These are phyloP conservation scores for Venturia asperata DNA, from an alignment of 2,329 filamentous ascomycete genomes.

Conservation along the genomic window DNA sequence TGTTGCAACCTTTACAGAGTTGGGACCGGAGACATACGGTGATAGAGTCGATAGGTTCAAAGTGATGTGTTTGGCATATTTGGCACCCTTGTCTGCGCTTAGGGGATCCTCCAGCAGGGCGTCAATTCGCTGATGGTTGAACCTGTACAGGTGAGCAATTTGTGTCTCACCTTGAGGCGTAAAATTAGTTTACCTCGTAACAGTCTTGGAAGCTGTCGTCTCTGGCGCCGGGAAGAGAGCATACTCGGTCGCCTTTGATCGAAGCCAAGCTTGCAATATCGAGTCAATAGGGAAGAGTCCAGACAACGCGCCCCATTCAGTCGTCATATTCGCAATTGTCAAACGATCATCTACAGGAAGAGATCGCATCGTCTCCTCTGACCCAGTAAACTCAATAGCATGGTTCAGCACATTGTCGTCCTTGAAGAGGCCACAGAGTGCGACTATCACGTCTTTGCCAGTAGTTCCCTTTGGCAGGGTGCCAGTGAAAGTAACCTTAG, in stretches of 20 bases:
- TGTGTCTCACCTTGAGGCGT: neutral
- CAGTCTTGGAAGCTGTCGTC: slow-evolving; percentile 39
- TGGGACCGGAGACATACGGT: slow-evolving; percentile 79
- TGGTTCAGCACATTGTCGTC: slow-evolving; percentile 87
- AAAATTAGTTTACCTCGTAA: slow-evolving; percentile 36
- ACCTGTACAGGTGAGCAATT: slow-evolving; percentile 26
- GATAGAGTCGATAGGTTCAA: slow-evolving; percentile 76
- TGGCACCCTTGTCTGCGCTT: slow-evolving; percentile 65
- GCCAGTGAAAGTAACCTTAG: slow-evolving; percentile 71
- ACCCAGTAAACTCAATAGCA: slow-evolving; percentile 78
- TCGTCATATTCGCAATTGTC: slow-evolving; percentile 74
- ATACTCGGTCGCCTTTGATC: slow-evolving; percentile 65
- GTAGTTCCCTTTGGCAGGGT: slow-evolving; percentile 70
- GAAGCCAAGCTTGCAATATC: slow-evolving; percentile 64
- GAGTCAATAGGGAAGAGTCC: slow-evolving; percentile 76
- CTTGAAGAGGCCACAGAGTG: slow-evolving; percentile 79
- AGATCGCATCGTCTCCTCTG: slow-evolving; percentile 66
- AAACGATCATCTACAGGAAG: slow-evolving; percentile 66
- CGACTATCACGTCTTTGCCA: slow-evolving; percentile 91
- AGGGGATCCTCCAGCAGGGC: slow-evolving; percentile 61
- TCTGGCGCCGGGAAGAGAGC: slow-evolving; percentile 52
- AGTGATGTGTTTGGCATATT: slow-evolving; percentile 76
- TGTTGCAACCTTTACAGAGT: slow-evolving; percentile 81
- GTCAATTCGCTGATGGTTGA: slow-evolving; percentile 68
- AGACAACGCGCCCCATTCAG: slow-evolving; percentile 69